These are phyloP conservation scores for Raddia guianensis DNA, from an alignment of 176 grass and related monocot genomes.

Conservation along the genomic window DNA sequence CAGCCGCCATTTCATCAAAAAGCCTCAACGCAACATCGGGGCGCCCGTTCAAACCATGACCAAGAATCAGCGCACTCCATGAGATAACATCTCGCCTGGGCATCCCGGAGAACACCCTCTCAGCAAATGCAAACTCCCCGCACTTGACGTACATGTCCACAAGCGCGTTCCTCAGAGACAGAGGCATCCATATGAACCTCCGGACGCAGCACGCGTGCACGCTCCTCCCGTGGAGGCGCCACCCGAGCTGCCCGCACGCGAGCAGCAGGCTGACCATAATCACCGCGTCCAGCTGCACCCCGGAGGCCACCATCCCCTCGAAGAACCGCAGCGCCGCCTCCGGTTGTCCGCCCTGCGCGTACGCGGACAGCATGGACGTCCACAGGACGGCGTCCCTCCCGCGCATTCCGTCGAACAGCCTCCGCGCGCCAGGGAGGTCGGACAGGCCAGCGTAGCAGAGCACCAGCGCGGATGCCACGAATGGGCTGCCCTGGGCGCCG, in stretches of 20 bases:
- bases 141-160: slow-evolving; percentile 82
- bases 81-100: slow-evolving; percentile 71
- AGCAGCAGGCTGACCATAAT: slow-evolving; percentile 77
- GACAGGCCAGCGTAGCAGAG: slow-evolving; percentile 48
- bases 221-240: slow-evolving; percentile 48
- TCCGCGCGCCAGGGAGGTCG: slow-evolving; percentile 49
- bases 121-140: slow-evolving; percentile 58
- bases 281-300: slow-evolving; percentile 56
- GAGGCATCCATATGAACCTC: slow-evolving; percentile 38
- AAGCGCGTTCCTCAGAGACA: slow-evolving; percentile 62
- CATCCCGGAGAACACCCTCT: slow-evolving; percentile 53
- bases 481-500: slow-evolving; percentile 47
- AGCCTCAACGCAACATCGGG: slow-evolving; percentile 51
- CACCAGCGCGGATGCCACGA: slow-evolving; percentile 64
- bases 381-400: slow-evolving; percentile 65
- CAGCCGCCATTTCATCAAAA: slow-evolving; percentile 56
- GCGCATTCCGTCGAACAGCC: slow-evolving; percentile 66
- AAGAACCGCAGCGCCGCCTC: slow-evolving; percentile 55
- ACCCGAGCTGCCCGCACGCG: slow-evolving; percentile 59
- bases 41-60: slow-evolving; percentile 71
- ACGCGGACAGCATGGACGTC: slow-evolving; percentile 78
- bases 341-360: slow-evolving; percentile 51
- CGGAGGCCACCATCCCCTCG: slow-evolving; percentile 42
- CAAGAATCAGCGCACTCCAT: slow-evolving; percentile 74
- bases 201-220: slow-evolving; percentile 54